Evolutionary conservation across 2,329 filamentous ascomycete species (phyloP), one percentile per base, ranked within the genome.

Genomic region (Helicocarpus griseus): DNA sequence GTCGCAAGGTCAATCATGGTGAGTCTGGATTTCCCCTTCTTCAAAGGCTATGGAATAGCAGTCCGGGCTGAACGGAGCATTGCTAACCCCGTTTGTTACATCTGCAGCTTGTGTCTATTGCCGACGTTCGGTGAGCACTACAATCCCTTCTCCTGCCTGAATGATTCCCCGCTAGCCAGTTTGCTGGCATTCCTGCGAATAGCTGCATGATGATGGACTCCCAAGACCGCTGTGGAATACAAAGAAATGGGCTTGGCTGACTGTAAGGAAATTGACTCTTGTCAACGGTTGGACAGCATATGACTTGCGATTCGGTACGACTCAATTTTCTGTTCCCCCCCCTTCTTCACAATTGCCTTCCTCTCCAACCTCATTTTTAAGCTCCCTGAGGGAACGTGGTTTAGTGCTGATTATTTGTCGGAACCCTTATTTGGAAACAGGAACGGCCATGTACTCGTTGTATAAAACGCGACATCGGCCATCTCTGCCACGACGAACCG

Each of bases 381-480:
- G 19, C 22, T 47, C 5, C 50, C 45, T 54, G 41, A 55, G 49
- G 51, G 52, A 55, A 51, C 55, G 50, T 54, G 54, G 56, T 60
- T n/a, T 64, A 59, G 63, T 57, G 58, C 68, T 70, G 58, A 70
- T 65, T 62, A 54, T 57, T 60, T 61, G 60, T 60, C 60, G 58
- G 58, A n/a, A 60, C 61, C 58, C 66, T 64, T 62, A 58, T 63
- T 21, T 49, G 44, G 39, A 52, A 46, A 49, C 70, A 94, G 89
- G 89, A 95, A 76, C 85, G 93, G 68, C 93, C 93, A 64, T 98
- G 93, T 79, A 91, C 89, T 63, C 82, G 93, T 73, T 98, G 93
- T 77, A 88, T 97, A 73, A 98, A 97, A 75, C 85, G 93, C 65
- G 95, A 95, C 73, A 98, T 98, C 69, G 93, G 91, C 63, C 93